Percentiles rank a stretch among this genome's conserved stretches.
Evolutionary conservation across 2,329 filamentous ascomycete genomes (phyloP).

Genomic region (Pseudopyricularia javanii): DNA sequence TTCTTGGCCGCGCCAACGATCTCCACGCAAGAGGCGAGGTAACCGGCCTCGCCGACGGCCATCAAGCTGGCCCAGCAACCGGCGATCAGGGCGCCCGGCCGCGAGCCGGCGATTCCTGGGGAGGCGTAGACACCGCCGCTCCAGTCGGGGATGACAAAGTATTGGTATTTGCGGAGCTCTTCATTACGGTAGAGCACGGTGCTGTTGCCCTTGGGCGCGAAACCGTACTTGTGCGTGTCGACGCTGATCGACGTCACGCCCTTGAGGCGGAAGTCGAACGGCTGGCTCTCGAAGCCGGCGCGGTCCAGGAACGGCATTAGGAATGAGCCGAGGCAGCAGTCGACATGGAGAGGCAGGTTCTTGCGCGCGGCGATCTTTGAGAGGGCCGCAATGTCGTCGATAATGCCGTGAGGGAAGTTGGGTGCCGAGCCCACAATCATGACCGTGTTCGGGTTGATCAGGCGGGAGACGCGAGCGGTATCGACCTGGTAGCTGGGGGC

Average conservation of each 20-base stretch:
- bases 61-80: slow-evolving; percentile 93
- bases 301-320: slow-evolving; percentile 82
- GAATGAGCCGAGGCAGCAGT: slow-evolving; percentile 96
- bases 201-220: slow-evolving; percentile 94
- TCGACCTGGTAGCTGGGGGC: slow-evolving; percentile 79
- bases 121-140: slow-evolving; percentile 91
- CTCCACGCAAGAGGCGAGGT: slow-evolving; percentile 72
- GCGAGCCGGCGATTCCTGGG: slow-evolving; percentile 79
- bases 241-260: slow-evolving; percentile 93
- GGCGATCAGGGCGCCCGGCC: slow-evolving; percentile 87
- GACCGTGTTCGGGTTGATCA: slow-evolving; percentile 90
- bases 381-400: slow-evolving; percentile 81
- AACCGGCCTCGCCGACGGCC: slow-evolving; percentile 75
- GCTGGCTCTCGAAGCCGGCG: slow-evolving; percentile 80
- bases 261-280: slow-evolving; percentile 87
- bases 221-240: slow-evolving; percentile 98
- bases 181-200: slow-evolving; percentile 81
- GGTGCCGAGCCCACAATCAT: slow-evolving; percentile 89
- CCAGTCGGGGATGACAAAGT: slow-evolving; percentile 94
- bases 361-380: slow-evolving; percentile 71
- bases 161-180: slow-evolving; percentile 74
- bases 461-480: slow-evolving; percentile 60
- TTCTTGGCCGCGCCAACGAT: slow-evolving; percentile 83
- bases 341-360: slow-evolving; percentile 81
- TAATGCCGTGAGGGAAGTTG: slow-evolving; percentile 97